phyloP scores from a whole-genome alignment of 192 early-diverging fungal species.

The Borealophlyctis nickersoniae region DNA sequence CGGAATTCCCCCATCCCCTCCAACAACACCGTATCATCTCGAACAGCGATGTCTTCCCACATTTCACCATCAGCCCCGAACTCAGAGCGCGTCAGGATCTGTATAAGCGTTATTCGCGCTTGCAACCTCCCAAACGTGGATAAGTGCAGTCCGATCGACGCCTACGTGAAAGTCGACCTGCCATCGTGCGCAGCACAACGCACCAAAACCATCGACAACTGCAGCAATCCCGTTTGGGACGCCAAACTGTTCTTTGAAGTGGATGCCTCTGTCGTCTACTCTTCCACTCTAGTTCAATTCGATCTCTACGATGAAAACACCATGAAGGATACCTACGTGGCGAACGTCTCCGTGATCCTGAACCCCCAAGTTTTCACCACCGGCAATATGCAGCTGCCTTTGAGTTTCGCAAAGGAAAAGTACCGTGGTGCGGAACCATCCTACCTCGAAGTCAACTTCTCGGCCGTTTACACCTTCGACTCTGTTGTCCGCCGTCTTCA shows the following conservation, averaged over 20 bases:
- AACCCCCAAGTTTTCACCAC: background rate
- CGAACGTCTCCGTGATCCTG: background rate
- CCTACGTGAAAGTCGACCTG: conserved; percentile 4
- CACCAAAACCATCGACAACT: background rate
- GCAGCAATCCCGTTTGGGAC: conserved; percentile 5
- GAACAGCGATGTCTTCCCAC: too few relatives aligned
- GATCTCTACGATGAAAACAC: conserved; percentile 14
- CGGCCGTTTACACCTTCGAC: conserved; percentile 2
- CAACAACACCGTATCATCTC: too few relatives aligned
- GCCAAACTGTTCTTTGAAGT: background rate
- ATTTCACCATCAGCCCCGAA: too few relatives aligned
- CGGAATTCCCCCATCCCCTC: too few relatives aligned
- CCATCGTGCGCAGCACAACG: background rate
- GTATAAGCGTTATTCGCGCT: background rate
- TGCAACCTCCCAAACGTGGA: conserved; percentile 10
- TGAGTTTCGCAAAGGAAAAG: conserved; percentile 6
- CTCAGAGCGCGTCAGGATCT: background rate
- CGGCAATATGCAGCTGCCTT: background rate
- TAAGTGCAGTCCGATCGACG: conserved; percentile 4
- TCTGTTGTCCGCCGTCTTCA: background rate
- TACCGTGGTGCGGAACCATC: background rate
- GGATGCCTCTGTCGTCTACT: background rate
- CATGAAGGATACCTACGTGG: conserved; percentile 3
- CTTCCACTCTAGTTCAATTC: background rate
- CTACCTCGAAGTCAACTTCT: background rate